Evolutionary conservation across 495 filamentous ascomycete species (phyloP).

Genomic region (Lophiotrema nucula): DNA sequence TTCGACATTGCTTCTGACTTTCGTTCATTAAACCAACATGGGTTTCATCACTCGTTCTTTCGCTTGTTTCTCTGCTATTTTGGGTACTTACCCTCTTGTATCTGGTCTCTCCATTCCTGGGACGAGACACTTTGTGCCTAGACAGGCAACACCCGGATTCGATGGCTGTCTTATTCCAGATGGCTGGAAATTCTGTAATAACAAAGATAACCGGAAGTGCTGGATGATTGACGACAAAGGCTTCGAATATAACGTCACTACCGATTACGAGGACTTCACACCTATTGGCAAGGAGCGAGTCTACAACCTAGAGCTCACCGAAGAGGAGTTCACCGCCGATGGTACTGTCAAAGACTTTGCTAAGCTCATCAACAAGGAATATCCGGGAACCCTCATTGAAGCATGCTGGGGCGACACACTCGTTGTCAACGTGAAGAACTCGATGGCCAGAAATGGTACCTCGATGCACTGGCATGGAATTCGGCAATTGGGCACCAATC

Average conservation of each 20-base stretch:
- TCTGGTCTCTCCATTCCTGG: slow-evolving; percentile 11
- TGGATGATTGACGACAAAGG: slow-evolving; percentile 24
- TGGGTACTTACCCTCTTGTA: slow-evolving; percentile 4
- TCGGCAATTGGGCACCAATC: slow-evolving; percentile 32
- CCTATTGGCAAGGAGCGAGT: not conserved
- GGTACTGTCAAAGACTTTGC: slow-evolving; percentile 16
- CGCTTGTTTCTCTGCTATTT: slow-evolving; percentile 8
- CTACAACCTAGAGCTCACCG: slow-evolving; percentile 9
- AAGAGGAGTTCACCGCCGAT: slow-evolving; percentile 10
- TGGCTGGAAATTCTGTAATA: slow-evolving; percentile 19
- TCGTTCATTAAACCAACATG: slow-evolving; percentile 16
- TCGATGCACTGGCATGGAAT: slow-evolving; percentile 44
- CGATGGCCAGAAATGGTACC: slow-evolving; percentile 39
- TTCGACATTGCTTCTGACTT: not conserved
- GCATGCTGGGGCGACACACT: slow-evolving; percentile 42
- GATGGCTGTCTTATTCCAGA: slow-evolving; percentile 9
- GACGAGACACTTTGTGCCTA: slow-evolving; percentile 3
- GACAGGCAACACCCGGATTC: slow-evolving; percentile 20
- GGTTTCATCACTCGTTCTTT: slow-evolving; percentile 19
- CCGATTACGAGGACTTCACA: slow-evolving; percentile 16
- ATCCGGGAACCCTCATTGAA: slow-evolving; percentile 37
- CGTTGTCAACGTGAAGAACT: slow-evolving; percentile 38
- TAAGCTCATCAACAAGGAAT: slow-evolving; percentile 38
- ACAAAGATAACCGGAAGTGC: slow-evolving; percentile 6
- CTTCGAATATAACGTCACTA: slow-evolving; percentile 16